Percentiles rank a stretch among this genome's conserved stretches.
These are phyloP conservation scores for Aurantiochytrium sp. DNA, from an alignment of 108 stramenopile species.

Conservation along the genomic window DNA sequence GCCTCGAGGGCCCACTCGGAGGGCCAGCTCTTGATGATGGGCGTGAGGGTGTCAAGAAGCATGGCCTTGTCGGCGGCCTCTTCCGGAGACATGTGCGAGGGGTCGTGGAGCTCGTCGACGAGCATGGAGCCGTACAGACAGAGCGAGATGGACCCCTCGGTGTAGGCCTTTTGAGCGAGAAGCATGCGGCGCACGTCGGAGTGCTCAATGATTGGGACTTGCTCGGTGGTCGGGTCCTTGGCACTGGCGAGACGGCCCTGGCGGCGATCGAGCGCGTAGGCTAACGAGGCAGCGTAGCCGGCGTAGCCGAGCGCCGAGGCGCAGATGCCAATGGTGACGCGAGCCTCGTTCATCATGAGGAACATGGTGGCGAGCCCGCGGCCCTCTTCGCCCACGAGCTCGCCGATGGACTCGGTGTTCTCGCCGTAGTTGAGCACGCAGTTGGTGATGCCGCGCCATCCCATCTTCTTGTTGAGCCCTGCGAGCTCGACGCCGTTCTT, in stretches of 20 bases:
- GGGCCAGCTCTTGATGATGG: slow-evolving; percentile 38
- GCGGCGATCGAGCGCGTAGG: slow-evolving; percentile 29
- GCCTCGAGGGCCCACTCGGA: slow-evolving; percentile 37
- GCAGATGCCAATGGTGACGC: slow-evolving; percentile 25
- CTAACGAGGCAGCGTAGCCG: background rate
- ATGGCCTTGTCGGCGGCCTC: slow-evolving; percentile 8
- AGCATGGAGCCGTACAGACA: slow-evolving; percentile 32
- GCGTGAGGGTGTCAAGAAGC: slow-evolving; percentile 35
- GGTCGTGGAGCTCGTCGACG: slow-evolving; percentile 10
- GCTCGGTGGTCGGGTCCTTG: slow-evolving; percentile 29
- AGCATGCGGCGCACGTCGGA: slow-evolving; percentile 38
- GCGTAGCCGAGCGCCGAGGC: slow-evolving; percentile 29
- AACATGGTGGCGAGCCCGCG: slow-evolving; percentile 39
- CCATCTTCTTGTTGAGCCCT: slow-evolving; percentile 45
- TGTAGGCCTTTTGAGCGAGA: slow-evolving; percentile 35
- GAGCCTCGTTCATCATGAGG: slow-evolving; percentile 41
- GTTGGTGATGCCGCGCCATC: slow-evolving; percentile 20
- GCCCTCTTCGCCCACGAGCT: slow-evolving; percentile 36
- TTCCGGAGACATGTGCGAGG: background rate
- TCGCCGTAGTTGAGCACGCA: slow-evolving; percentile 31
- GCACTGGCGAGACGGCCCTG: background rate
- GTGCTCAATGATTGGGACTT: slow-evolving; percentile 36
- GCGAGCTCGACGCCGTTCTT: slow-evolving; percentile 34
- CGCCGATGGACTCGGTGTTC: slow-evolving; percentile 3
- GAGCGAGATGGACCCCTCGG: slow-evolving; percentile 32